Percentiles rank a stretch among this genome's conserved stretches.
phyloP scores from a whole-genome alignment of 164 flowering plant species.

The Kalanchoe fedtschenkoi region DNA sequence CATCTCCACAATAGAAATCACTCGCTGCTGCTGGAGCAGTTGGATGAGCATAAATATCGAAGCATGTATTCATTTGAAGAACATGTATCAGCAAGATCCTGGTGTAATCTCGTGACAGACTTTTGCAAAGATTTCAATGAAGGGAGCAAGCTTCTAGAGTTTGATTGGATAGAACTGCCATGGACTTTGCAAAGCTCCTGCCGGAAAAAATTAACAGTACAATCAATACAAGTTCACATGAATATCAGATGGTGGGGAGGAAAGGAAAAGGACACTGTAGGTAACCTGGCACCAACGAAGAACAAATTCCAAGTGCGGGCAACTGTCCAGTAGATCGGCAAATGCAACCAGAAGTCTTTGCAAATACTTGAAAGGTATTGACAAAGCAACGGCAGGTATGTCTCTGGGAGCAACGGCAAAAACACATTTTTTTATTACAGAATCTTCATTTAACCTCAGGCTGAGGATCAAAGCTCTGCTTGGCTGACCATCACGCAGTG shows the following conservation, averaged over 20 bases:
- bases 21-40: slow-evolving; percentile 21
- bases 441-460: slow-evolving; percentile 81
- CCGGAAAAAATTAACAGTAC: slow-evolving; percentile 6
- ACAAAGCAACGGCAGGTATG: slow-evolving; percentile 56
- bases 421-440: slow-evolving; percentile 65
- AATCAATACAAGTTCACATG: background rate
- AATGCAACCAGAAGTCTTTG: slow-evolving; percentile 75
- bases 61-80: slow-evolving; percentile 84
- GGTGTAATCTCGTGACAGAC: slow-evolving; percentile 66
- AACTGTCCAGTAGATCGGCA: slow-evolving; percentile 70
- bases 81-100: slow-evolving; percentile 85
- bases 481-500: slow-evolving; percentile 51
- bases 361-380: slow-evolving; percentile 66
- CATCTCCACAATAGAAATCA: slow-evolving; percentile 7
- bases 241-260: too few species aligned
- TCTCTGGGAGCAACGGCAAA: slow-evolving; percentile 59
- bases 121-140: slow-evolving; percentile 78
- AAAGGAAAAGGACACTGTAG: background rate
- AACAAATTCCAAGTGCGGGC: slow-evolving; percentile 79
- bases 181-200: slow-evolving; percentile 85
- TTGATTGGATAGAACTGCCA: slow-evolving; percentile 66
- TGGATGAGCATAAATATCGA: slow-evolving; percentile 57
- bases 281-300: slow-evolving; percentile 87
- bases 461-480: slow-evolving; percentile 69
- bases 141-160: slow-evolving; percentile 68